Conservation (phyloP, 306 rosid species). For the Medicago ruthenica region DNA sequence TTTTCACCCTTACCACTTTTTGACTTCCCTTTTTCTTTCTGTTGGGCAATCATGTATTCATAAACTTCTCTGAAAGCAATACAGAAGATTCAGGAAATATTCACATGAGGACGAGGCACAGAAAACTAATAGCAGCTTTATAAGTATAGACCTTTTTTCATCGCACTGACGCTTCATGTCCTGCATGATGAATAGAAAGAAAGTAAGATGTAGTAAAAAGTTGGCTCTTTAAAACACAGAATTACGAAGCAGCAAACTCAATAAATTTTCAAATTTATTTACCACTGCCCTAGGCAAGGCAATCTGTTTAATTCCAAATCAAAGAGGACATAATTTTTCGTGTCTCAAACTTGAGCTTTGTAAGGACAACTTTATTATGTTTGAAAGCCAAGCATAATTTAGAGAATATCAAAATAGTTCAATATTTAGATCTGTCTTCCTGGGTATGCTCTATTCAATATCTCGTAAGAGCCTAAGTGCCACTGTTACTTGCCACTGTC, state of each 20-base stretch:
- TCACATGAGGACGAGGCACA: constrained; percentile 11
- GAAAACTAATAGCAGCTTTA: constrained; percentile 34
- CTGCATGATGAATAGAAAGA: constrained; percentile 56
- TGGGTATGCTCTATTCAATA: background rate
- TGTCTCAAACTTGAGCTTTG: constrained; percentile 32
- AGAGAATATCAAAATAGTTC: constrained; percentile 7
- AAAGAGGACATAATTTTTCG: constrained; percentile 25
- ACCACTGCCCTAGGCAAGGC: constrained; percentile 30
- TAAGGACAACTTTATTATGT: background rate
- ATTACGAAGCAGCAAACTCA: constrained; percentile 22
- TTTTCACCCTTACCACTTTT: constrained; percentile 73
- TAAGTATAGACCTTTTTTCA: constrained; percentile 68
- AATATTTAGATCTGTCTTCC: constrained; percentile 22
- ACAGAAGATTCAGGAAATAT: constrained; percentile 51
- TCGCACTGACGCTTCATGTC: constrained; percentile 95
- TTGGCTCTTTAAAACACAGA: constrained; percentile 25
- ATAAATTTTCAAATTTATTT: constrained; percentile 22
- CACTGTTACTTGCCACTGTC: background rate
- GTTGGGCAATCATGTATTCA: constrained; percentile 69
- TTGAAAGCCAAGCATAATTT: constrained; percentile 16
- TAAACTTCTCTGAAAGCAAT: constrained; percentile 72
- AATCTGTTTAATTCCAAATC: constrained; percentile 23
- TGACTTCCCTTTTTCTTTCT: constrained; percentile 80
- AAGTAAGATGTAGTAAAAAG: constrained; percentile 41
- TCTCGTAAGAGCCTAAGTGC: background rate